Percentiles rank a stretch among this genome's conserved stretches.
These are phyloP conservation scores for Cyberlindnera euphorbiiphila DNA, from an alignment of 805 yeast species.

Conservation along the genomic window DNA sequence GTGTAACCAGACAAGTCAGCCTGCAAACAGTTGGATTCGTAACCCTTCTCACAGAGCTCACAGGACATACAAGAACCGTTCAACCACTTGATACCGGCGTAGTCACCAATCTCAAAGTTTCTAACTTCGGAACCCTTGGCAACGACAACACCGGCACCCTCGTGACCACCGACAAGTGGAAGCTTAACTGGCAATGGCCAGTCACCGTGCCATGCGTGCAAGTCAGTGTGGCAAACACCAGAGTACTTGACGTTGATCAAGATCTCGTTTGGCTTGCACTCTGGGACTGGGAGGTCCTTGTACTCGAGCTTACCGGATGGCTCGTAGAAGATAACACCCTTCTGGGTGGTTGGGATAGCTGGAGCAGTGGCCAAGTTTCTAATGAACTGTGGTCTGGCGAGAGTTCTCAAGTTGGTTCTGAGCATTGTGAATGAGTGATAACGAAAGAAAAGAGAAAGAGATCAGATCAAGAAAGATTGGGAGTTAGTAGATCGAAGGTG, in stretches of 20 bases:
- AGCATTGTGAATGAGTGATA: constrained; percentile 19
- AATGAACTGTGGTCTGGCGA: constrained; percentile 15
- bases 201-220: constrained; percentile 93
- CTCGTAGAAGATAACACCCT: constrained; percentile 66
- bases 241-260: constrained; percentile 80
- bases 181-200: constrained; percentile 78
- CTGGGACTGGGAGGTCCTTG: constrained; percentile 77
- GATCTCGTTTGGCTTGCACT: constrained; percentile 72
- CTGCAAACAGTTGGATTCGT: constrained; percentile 66
- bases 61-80: constrained; percentile 74
- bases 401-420: constrained; percentile 23
- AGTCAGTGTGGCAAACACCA: constrained; percentile 92
- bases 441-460: background rate
- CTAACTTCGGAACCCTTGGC: constrained; percentile 66
- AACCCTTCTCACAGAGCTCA: constrained; percentile 65
- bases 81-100: constrained; percentile 82
- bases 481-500: background rate
- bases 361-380: constrained; percentile 27
- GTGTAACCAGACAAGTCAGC: constrained; percentile 84
- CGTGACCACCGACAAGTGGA: constrained; percentile 85
- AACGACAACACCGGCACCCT: constrained; percentile 85
- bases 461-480: background rate
- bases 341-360: constrained; percentile 60
- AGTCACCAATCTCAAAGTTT: constrained; percentile 74
- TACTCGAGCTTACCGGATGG: constrained; percentile 60